Percentiles rank a stretch among this genome's conserved stretches.
These are phyloP conservation scores for Calocybe gambosa DNA, from an alignment of 1,284 basidiomycete species.

Conservation along the genomic window DNA sequence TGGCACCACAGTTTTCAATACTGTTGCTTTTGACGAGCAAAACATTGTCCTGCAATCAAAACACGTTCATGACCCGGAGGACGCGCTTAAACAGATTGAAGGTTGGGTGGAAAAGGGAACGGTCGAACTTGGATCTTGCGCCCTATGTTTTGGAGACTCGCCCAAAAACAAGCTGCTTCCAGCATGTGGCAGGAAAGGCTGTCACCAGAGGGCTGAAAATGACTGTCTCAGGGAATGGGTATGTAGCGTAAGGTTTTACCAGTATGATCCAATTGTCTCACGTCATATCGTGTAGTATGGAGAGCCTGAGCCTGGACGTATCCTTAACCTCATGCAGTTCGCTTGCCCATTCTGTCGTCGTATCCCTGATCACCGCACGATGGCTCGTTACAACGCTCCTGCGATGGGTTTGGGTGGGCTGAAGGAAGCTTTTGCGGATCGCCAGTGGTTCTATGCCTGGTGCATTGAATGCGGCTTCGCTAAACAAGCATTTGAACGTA, in stretches of 20 bases:
- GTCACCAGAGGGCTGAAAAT: neutral
- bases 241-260: neutral
- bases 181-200: neutral
- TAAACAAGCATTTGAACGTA: neutral
- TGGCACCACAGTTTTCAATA: neutral
- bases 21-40: neutral
- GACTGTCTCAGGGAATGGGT: neutral
- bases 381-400: neutral
- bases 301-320: neutral
- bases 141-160: neutral
- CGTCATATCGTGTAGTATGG: neutral
- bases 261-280: neutral
- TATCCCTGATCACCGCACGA: neutral
- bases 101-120: neutral
- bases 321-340: neutral
- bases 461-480: neutral
- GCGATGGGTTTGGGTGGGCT: neutral
- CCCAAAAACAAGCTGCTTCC: neutral
- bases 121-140: neutral
- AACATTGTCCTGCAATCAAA: neutral
- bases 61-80: neutral
- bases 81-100: neutral
- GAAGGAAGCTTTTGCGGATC: neutral
- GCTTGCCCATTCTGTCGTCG: neutral
- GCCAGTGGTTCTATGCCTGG: neutral